Conservation (phyloP, 2,329 filamentous ascomycete genomes). For the Pseudopyricularia javanii region DNA sequence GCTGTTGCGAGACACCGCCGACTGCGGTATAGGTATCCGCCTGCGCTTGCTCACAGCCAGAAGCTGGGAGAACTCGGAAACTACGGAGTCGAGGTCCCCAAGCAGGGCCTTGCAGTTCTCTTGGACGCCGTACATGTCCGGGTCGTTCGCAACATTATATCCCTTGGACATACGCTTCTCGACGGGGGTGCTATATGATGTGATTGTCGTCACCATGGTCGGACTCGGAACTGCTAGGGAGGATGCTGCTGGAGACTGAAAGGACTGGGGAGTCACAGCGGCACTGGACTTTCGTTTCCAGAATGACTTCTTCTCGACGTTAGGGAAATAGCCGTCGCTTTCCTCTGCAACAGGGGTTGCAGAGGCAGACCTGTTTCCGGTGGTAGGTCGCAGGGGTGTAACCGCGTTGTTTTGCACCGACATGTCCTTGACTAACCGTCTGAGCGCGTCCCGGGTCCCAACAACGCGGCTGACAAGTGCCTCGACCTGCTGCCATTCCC, state of each 20-base stretch:
- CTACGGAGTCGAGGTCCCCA: slow-evolving; percentile 70
- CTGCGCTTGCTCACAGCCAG: slow-evolving; percentile 70
- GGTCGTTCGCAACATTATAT: slow-evolving; percentile 30
- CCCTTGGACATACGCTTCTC: slow-evolving; percentile 18
- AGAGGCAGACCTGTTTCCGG: slow-evolving; percentile 6
- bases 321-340: slow-evolving; percentile 40
- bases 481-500: slow-evolving; percentile 81
- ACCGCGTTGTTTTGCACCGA: slow-evolving; percentile 23
- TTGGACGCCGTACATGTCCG: slow-evolving; percentile 43
- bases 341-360: slow-evolving; percentile 32
- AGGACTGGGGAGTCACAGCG: slow-evolving; percentile 22
- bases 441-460: slow-evolving; percentile 77
- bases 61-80: slow-evolving; percentile 68
- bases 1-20: slow-evolving; percentile 41
- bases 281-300: slow-evolving; percentile 81
- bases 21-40: slow-evolving; percentile 41
- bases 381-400: slow-evolving; percentile 18
- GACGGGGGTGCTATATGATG: slow-evolving; percentile 8
- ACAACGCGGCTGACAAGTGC: slow-evolving; percentile 74
- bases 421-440: slow-evolving; percentile 76
- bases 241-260: slow-evolving; percentile 23
- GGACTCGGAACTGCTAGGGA: slow-evolving; percentile 30
- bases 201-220: slow-evolving; percentile 15
- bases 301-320: slow-evolving; percentile 58
- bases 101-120: slow-evolving; percentile 78